Conservation (phyloP, 1,284 basidiomycete genomes). For the Xanthoconium separans region DNA sequence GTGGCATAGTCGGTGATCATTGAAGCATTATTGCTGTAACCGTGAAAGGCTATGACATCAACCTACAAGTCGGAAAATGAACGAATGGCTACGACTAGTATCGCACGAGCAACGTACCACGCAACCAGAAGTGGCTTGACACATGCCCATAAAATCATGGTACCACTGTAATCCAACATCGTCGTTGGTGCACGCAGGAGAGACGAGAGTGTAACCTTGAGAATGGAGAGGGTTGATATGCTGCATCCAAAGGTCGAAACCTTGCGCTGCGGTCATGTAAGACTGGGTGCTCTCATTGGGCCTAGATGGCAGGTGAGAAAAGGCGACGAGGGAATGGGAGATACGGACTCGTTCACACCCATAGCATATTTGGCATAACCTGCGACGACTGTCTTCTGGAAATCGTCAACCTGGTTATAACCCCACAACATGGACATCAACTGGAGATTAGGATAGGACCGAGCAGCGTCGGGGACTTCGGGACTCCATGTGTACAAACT, state of each 20-base stretch:
- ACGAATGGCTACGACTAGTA: conserved; percentile 2
- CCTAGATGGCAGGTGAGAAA: conserved; percentile 32
- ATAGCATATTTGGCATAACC: conserved; percentile 42
- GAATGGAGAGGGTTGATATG: conserved; percentile 59
- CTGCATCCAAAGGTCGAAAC: conserved; percentile 54
- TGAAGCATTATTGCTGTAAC: conserved; percentile 54
- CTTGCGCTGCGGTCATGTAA: conserved; percentile 48
- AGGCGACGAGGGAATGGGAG: background rate
- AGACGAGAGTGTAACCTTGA: conserved; percentile 57
- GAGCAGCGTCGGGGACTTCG: background rate
- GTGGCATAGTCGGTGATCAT: conserved; percentile 52
- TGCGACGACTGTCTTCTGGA: conserved; percentile 33
- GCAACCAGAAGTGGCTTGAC: conserved; percentile 40
- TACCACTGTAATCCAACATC: conserved; percentile 60
- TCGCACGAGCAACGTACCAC: conserved; percentile 39
- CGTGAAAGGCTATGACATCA: conserved; percentile 53
- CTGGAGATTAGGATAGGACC: conserved; percentile 20
- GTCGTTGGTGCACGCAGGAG: conserved; percentile 68
- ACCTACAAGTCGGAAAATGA: conserved; percentile 39
- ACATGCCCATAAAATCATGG: conserved; percentile 51
- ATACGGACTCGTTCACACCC: conserved; percentile 56
- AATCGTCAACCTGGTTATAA: conserved; percentile 22
- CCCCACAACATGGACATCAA: conserved; percentile 59
- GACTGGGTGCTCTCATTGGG: conserved; percentile 56
- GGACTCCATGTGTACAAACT: conserved; percentile 27